Conservation (phyloP, 23 red algal genomes). For the Cyanidium caldarium region DNA sequence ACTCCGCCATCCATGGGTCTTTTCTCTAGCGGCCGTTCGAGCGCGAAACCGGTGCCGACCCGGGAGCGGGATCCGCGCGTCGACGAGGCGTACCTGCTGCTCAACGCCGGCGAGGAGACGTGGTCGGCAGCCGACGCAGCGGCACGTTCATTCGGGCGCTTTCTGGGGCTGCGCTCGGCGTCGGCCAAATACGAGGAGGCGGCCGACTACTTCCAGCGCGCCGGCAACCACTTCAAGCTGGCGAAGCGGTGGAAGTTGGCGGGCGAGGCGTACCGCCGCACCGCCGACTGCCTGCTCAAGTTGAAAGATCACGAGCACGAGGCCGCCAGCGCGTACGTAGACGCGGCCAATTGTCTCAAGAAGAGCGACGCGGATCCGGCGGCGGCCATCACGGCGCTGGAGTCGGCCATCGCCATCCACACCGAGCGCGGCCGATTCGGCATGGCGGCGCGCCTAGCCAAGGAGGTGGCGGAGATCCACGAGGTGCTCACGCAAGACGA, state of each 20-base stretch:
- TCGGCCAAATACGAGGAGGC: constrained; percentile 38
- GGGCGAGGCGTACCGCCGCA: constrained; percentile 37
- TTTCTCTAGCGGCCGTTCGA: neutral
- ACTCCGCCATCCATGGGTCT: constrained; percentile 4
- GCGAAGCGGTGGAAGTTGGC: constrained; percentile 62
- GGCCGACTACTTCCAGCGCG: constrained; percentile 61
- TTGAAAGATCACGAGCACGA: constrained; percentile 47
- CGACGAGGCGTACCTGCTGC: constrained; percentile 1
- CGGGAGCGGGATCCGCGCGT: neutral
- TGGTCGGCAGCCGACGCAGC: neutral
- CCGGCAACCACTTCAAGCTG: constrained; percentile 68
- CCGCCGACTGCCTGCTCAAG: constrained; percentile 23
- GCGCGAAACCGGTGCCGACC: neutral
- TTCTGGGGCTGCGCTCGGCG: constrained; percentile 1
- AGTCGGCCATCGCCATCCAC: constrained; percentile 56
- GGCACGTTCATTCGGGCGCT: neutral
- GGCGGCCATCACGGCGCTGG: constrained; percentile 40
- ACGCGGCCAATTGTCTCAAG: constrained; percentile 81
- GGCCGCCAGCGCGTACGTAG: constrained; percentile 61
- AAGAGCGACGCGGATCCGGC: constrained; percentile 17
- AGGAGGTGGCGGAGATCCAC: constrained; percentile 82
- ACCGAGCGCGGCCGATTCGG: constrained; percentile 52
- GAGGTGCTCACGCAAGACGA: constrained; percentile 26
- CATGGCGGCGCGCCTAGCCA: constrained; percentile 49
- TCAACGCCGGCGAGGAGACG: constrained; percentile 1